Base-by-base conservation (phyloP, 768 basidiomycete genomes). In the Trametes meyenii region DNA sequence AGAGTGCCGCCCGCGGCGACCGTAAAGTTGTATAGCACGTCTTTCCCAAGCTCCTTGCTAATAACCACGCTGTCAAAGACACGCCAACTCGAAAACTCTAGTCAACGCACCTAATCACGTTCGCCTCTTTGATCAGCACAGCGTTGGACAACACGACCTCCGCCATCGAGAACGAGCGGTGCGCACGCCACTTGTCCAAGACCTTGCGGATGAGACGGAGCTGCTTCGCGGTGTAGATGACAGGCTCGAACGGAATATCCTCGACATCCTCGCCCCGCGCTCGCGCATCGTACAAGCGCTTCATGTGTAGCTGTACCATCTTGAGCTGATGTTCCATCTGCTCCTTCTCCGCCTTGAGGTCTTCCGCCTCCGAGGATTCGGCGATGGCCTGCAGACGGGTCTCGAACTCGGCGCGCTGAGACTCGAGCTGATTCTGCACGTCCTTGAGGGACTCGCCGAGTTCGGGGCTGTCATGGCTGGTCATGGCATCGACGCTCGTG, bases 281-380 rank as follows among this genome's bases (percentile, higher is more conserved):
- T 33, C 88, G 81, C 39, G 88, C 88, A 70, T 90, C 87, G 62
- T 91, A 81, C 48, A 93, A 80, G 26, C 89, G 85, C 73, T 82
- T 90, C 85, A 96, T 92, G 73, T 94, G 92, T 58, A 78, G 80
- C 58, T 88, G 88, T 51, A 96, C 87, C 53, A 92, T 77, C 70
- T 82, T 84, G 64, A 96, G 79, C 69, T 96, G 94, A 65, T 89
- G 88, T 66, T 96, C 87, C 89, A 97, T 91, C 75, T 96, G 93
- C 52, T 92, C 90, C 75, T 92, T 94, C 77, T 96, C 94, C 44
- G 87, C 86, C 70, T 90, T 91, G 60, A 94, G 75, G 73, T 94
- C 93, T 68, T 95, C 93, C 8, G 89, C 87, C 71, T 94, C 90
- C 19, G 85, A 80, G 42, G 85, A 87, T 69, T 89, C 84, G 1